Evolutionary conservation across 148 eudicot species (phyloP).

Genomic region (Rhododendron simsii): DNA sequence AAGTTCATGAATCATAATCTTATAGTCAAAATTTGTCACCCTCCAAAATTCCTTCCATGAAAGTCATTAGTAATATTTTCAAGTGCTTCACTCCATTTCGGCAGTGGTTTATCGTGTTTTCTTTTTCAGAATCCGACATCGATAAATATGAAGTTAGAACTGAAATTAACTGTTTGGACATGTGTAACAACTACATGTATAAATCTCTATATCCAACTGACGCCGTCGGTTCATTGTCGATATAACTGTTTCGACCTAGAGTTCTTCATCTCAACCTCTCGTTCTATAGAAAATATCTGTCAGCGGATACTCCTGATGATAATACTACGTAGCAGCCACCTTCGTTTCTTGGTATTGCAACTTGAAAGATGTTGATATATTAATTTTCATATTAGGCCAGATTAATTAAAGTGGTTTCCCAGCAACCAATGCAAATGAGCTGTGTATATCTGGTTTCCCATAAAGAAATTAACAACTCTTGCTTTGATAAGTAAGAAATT

Average conservation of each 20-base stretch:
- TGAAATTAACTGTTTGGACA: not conserved
- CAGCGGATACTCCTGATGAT: not conserved
- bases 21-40: not conserved
- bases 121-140: not conserved
- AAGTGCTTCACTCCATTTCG: no score
- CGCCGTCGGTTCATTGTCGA: not conserved
- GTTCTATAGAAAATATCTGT: not conserved
- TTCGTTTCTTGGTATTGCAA: not conserved
- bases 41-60: not conserved
- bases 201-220: not conserved
- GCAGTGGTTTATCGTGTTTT: not conserved
- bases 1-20: not conserved
- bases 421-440: not conserved
- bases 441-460: not conserved
- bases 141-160: not conserved
- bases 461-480: not conserved
- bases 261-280: not conserved
- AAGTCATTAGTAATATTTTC: not conserved
- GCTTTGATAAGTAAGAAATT: not conserved
- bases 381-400: not conserved
- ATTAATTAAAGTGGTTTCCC: not conserved
- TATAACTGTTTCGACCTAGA: not conserved
- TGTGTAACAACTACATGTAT: not conserved
- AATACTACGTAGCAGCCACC: no score
- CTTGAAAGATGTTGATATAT: not conserved